Conservation (phyloP, 371 early-diverging fungal genomes). For the Parasitella parasitica region DNA sequence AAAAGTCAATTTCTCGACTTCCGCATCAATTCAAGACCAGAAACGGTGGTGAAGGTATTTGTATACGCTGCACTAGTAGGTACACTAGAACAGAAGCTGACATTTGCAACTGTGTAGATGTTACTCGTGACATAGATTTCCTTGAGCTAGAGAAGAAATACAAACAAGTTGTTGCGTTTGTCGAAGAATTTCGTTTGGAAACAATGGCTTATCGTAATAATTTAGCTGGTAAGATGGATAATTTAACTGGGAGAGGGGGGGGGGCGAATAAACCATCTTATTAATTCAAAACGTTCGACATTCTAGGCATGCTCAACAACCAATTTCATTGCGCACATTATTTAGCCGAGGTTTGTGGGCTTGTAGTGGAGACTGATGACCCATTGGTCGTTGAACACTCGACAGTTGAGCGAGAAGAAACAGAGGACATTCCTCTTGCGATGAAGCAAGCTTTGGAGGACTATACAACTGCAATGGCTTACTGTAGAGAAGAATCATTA, state of each 20-base stretch:
- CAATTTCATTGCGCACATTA: constrained; percentile 60
- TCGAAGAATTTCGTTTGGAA: constrained; percentile 6
- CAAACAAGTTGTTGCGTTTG: constrained; percentile 2
- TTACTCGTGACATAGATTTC: constrained; percentile 10
- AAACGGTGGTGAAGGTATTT: constrained; percentile 22
- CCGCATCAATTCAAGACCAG: constrained; percentile 26
- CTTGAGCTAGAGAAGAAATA: constrained; percentile 1
- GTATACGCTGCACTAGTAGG: no score
- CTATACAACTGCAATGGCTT: constrained; percentile 49
- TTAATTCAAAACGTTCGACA: no score
- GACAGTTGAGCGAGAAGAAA: constrained; percentile 22
- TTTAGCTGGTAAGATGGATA: constrained; percentile 10
- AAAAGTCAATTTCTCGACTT: constrained; percentile 25
- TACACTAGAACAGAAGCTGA: no score
- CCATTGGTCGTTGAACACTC: not conserved
- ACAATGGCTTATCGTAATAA: constrained; percentile 6
- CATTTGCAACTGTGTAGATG: no score
- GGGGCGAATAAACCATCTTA: no score
- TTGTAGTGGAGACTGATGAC: constrained; percentile 7
- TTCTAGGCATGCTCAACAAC: constrained; percentile 58
- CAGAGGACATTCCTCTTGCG: constrained; percentile 32
- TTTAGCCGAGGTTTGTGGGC: constrained; percentile 55
- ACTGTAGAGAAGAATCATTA: constrained; percentile 48
- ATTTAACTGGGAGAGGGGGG: no score
- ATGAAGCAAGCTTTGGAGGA: constrained; percentile 51